Conservation (phyloP, 345 rosid genomes). For the Leavenworthia alabamica region DNA sequence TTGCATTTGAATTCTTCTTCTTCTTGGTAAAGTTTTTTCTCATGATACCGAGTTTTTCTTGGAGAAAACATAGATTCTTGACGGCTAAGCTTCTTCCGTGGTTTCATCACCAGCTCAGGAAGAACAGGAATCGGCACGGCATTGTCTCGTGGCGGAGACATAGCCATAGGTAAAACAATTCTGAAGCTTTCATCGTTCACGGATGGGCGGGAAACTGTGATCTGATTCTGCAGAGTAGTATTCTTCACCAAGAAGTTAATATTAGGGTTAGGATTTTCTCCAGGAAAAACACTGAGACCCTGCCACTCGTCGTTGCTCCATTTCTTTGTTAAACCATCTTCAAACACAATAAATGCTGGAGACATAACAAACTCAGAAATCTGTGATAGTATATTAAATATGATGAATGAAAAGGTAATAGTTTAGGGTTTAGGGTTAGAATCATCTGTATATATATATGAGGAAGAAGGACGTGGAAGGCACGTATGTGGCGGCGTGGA, state of each 20-base stretch:
- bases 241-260: constrained; percentile 14
- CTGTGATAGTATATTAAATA: not conserved
- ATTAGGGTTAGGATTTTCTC: constrained; percentile 20
- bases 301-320: constrained; percentile 11
- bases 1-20: constrained; percentile 58
- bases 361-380: constrained; percentile 16
- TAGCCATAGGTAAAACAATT: constrained; percentile 38
- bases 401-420: not conserved
- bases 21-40: constrained; percentile 9
- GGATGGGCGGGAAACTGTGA: constrained; percentile 14
- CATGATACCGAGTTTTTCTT: not conserved
- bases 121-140: constrained; percentile 32
- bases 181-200: constrained; percentile 41
- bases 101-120: constrained; percentile 26
- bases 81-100: constrained; percentile 40
- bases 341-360: constrained; percentile 23
- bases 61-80: constrained; percentile 16
- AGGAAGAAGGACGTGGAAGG: constrained; percentile 20
- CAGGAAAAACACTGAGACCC: constrained; percentile 6
- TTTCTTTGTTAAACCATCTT: constrained; percentile 18
- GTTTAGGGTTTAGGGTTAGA: constrained; percentile 7
- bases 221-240: constrained; percentile 1
- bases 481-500: constrained; percentile 31
- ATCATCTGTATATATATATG: not conserved
- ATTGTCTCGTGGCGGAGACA: constrained; percentile 26